phyloP scores from a whole-genome alignment of 2,329 filamentous ascomycete genomes.

The Hypoxylon sp. region DNA sequence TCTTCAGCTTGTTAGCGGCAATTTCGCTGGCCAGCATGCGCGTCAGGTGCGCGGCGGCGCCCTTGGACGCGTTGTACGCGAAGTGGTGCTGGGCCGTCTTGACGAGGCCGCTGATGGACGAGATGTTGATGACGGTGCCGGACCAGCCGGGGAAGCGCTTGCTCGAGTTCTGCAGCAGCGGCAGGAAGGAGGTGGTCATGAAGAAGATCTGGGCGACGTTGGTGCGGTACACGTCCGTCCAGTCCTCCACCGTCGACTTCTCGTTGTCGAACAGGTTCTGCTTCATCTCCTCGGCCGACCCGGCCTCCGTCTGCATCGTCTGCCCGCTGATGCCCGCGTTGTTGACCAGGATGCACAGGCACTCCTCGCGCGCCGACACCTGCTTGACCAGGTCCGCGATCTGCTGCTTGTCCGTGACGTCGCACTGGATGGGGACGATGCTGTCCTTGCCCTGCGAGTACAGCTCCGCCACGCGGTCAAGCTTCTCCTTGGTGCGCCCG shows the following conservation, averaged over 20 bases:
- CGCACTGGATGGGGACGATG: conserved; percentile 70
- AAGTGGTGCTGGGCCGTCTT: conserved; percentile 75
- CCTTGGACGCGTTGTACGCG: conserved; percentile 74
- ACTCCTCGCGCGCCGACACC: conserved; percentile 65
- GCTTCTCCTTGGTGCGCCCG: conserved; percentile 72
- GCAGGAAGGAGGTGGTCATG: conserved; percentile 71
- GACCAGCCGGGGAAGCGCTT: conserved; percentile 62
- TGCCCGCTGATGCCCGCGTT: conserved; percentile 74
- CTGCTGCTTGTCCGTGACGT: conserved; percentile 72
- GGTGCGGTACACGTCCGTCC: conserved; percentile 78
- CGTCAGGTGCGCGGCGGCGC: conserved; percentile 72
- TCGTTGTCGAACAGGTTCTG: conserved; percentile 76
- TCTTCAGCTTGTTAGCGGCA: conserved; percentile 68
- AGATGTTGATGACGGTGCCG: conserved; percentile 74
- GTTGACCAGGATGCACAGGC: conserved; percentile 75
- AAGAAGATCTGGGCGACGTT: conserved; percentile 80
- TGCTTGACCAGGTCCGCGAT: conserved; percentile 69
- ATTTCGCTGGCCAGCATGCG: conserved; percentile 74
- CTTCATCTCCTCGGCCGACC: conserved; percentile 64
- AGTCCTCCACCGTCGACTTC: conserved; percentile 70
- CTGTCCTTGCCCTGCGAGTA: conserved; percentile 67
- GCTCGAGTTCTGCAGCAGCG: conserved; percentile 68
- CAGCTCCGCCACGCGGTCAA: conserved; percentile 69
- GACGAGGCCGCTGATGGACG: conserved; percentile 74
- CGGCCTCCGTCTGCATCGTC: conserved; percentile 66